Evolutionary conservation across 305 asterid genomes (phyloP).

Genomic region (Nicotiana rustica): DNA sequence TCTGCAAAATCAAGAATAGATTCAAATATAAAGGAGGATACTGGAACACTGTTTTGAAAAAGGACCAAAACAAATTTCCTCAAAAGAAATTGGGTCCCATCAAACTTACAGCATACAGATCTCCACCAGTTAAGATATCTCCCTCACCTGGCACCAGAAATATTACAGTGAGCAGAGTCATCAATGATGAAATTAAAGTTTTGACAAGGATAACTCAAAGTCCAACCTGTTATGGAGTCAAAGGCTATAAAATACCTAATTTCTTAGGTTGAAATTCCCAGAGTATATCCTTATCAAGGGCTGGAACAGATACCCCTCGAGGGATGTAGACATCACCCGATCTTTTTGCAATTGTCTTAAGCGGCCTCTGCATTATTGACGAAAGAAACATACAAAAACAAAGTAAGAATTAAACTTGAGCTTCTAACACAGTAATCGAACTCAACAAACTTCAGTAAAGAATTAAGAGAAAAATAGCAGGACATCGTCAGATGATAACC

Average conservation of each 20-base stretch:
- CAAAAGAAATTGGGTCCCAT: neutral
- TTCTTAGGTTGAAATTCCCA: slow-evolving; percentile 97
- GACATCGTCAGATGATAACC: slow-evolving; percentile 52
- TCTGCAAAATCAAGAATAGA: slow-evolving; percentile 53
- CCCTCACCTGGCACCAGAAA: slow-evolving; percentile 76
- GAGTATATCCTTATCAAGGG: slow-evolving; percentile 91
- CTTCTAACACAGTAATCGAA: slow-evolving; percentile 11
- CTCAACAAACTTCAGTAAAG: slow-evolving; percentile 25
- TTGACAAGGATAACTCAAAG: slow-evolving; percentile 5
- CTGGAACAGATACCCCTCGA: slow-evolving; percentile 98
- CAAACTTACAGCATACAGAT: slow-evolving; percentile 85
- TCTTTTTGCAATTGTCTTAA: slow-evolving; percentile 87
- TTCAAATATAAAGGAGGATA: slow-evolving; percentile 23
- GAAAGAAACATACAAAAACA: slow-evolving; percentile 34
- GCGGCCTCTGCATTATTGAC: slow-evolving; percentile 74
- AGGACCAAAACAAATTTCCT: neutral
- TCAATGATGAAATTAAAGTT: slow-evolving; percentile 17
- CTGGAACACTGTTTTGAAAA: slow-evolving; percentile 15
- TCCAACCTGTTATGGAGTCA: neutral
- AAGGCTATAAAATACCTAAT: slow-evolving; percentile 56
- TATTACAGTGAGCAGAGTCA: neutral
- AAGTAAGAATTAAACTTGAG: slow-evolving; percentile 14
- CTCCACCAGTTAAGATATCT: slow-evolving; percentile 88
- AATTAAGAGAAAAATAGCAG: slow-evolving; percentile 7
- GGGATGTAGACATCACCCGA: slow-evolving; percentile 99